Conservation (phyloP, 2,329 filamentous ascomycete species). For the Tolypocladium paradoxum region DNA sequence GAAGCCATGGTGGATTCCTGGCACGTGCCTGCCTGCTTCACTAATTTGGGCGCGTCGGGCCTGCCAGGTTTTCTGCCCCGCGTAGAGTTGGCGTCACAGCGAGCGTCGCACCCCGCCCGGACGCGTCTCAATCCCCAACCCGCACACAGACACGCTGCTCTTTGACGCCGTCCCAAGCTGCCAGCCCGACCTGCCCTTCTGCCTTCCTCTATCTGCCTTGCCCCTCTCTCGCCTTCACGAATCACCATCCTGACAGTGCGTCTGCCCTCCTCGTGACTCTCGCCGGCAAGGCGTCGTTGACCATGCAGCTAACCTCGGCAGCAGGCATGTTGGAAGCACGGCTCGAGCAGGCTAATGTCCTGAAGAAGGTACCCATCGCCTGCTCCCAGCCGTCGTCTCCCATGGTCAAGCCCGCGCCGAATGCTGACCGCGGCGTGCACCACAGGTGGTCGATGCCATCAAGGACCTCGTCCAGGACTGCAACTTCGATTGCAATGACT, state of each 20-base stretch:
- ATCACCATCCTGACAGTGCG: background rate
- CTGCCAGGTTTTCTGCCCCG: slow-evolving; percentile 13
- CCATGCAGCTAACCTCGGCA: background rate
- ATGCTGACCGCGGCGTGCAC: background rate
- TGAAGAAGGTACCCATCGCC: slow-evolving; percentile 68
- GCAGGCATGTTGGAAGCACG: slow-evolving; percentile 85
- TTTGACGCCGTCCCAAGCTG: background rate
- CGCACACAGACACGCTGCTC: background rate
- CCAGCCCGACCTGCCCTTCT: background rate
- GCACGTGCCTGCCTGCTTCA: background rate
- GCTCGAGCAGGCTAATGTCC: slow-evolving; percentile 81
- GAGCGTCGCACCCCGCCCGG: slow-evolving; percentile 5
- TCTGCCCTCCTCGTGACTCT: background rate
- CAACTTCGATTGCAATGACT: slow-evolving; percentile 99
- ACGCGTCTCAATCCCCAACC: slow-evolving; percentile 19
- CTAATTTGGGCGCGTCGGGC: too few relatives aligned
- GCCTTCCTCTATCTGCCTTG: background rate
- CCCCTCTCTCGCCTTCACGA: background rate
- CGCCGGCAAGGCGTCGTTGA: background rate
- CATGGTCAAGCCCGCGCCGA: background rate
- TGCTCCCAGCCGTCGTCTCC: background rate
- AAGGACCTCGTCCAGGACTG: slow-evolving; percentile 99
- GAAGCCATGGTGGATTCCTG: background rate
- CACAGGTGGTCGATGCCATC: slow-evolving; percentile 92
- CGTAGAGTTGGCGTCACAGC: slow-evolving; percentile 18